Evolutionary conservation across 225 moss, liverwort and hornwort species (phyloP), one percentile per base, ranked within the genome.

Genomic region (Ulota crispa): DNA sequence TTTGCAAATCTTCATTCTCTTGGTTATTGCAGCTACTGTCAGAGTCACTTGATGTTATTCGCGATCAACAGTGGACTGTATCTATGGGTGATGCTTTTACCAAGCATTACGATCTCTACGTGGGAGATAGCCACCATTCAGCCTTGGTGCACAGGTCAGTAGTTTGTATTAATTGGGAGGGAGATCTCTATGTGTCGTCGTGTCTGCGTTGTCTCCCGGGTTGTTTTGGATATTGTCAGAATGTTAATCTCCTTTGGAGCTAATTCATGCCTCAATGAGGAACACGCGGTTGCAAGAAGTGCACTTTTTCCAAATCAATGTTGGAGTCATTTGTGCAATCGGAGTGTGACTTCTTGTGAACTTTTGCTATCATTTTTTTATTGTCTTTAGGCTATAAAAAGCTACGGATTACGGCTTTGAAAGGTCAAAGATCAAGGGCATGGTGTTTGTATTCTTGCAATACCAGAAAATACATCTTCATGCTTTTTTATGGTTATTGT

Each of bases 41-140:
- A 67, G 99, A 99, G 84, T 94, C 94, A 79, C 90, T 99, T 76
- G 99, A 99, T 85, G 96, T 99, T 70, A 96, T 99, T 67, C 89
- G 89, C 61, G 93, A 85, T 82, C 87, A 94, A 81, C 86, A 88
- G 60, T 99, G 99, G 99, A 96, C 94, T 34, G 82, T 89, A 63
- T 87, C 90, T 68, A 92, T 99, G 88, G 99, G 99, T 43, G 89
- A 96, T 83, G 92, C 94, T 78, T 93, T 99, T 81, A 83, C 93
- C 32, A 94, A 90, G 87, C 99, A 96, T 70, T 99, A 99, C 73
- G 92, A 99, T 28, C 85, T 96, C 55, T 99, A 99, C 36, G 71
- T 75, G 64, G 94, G 96, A 86, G 96, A 99, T 83, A 93, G 94
- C 77, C 83, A 92, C 79, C 99, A 94, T 85, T 93, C 96, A 77